Evolutionary conservation across 352 stramenopile genomes (phyloP), one percentile per base, ranked within the genome.

Genomic region (Pilasporangium apinafurcum): DNA sequence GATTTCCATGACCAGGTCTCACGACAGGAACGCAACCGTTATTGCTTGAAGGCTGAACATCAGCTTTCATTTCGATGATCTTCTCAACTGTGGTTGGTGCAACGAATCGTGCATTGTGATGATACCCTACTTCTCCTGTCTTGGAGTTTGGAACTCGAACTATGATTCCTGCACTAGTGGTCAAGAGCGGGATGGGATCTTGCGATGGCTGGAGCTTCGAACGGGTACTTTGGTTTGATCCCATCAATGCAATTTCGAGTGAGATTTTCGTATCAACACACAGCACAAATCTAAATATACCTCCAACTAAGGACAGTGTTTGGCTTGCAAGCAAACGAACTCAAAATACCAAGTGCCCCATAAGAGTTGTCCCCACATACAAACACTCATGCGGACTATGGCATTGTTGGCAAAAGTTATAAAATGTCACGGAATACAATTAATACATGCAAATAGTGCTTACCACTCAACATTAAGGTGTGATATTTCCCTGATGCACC

Each of bases 401-500:
- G n/a, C n/a, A n/a, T n/a, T n/a, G n/a, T n/a, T n/a, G n/a, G n/a
- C n/a, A n/a, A n/a, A n/a, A n/a, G 43, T 1, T 18, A 24, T 29
- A 8, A 38, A 8, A 8, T n/a, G 55, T 47, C 37, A 1, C 12
- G 13, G 39, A 37, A 29, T 33, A 20, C 12, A 32, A 29, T 31
- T 9, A 20, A 16, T 43, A 42, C 18, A 13, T 39, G 42, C 20
- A 18, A 22, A 50, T 0, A 9, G 5, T 27, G n/a, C 59, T 0
- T 51, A 87, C 75, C 75, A 31, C 67, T 84, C 9, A 88, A 57
- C 41, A 91, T 63, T 9, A 91, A 48, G 3, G 75, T 86, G 43
- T 91, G 79, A 31, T 87, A 84, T 40, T 85, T 84, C 12, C 79
- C 75, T 0, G 75, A 91, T 7, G 73, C 57, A 28, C 88, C 41